phyloP scores from a whole-genome alignment of 345 rosid species.

The Salix koriyanagi region DNA sequence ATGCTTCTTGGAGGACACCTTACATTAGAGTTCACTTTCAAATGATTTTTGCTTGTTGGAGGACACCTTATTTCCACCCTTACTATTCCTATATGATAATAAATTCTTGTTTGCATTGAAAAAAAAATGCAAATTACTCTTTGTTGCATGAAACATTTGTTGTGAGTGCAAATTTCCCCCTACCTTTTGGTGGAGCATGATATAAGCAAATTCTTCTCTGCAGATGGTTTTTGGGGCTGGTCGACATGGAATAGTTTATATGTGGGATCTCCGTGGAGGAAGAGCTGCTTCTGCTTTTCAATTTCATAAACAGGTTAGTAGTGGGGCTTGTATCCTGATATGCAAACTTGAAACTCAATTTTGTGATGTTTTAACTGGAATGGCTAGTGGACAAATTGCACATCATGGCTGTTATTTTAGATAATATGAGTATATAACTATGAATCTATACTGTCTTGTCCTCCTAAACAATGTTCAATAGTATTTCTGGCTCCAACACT shows the following conservation, averaged over 20 bases:
- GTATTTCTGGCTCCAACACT: background rate
- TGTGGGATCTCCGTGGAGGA: constrained; percentile 97
- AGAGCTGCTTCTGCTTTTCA: constrained; percentile 59
- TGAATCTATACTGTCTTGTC: background rate
- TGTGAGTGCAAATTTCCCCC: too few species aligned
- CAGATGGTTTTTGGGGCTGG: constrained; percentile 80
- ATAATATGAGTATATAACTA: background rate
- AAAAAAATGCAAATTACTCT: too few species aligned
- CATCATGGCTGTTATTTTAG: too few species aligned
- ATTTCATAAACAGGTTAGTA: constrained; percentile 55
- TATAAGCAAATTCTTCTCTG: constrained; percentile 13
- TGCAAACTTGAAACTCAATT: background rate
- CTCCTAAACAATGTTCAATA: background rate
- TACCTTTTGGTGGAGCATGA: constrained; percentile 3
- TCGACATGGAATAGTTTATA: constrained; percentile 55
- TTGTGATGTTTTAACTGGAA: background rate
- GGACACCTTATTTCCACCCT: too few species aligned
- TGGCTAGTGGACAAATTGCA: too few species aligned
- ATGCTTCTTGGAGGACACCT: too few species aligned
- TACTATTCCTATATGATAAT: too few species aligned
- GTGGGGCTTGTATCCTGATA: background rate
- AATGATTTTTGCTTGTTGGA: too few species aligned
- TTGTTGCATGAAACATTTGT: too few species aligned
- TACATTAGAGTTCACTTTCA: too few species aligned
- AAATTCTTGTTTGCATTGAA: too few species aligned